Evolutionary conservation across 1,284 basidiomycete genomes (phyloP).

Genomic region (Tremellales sp.): DNA sequence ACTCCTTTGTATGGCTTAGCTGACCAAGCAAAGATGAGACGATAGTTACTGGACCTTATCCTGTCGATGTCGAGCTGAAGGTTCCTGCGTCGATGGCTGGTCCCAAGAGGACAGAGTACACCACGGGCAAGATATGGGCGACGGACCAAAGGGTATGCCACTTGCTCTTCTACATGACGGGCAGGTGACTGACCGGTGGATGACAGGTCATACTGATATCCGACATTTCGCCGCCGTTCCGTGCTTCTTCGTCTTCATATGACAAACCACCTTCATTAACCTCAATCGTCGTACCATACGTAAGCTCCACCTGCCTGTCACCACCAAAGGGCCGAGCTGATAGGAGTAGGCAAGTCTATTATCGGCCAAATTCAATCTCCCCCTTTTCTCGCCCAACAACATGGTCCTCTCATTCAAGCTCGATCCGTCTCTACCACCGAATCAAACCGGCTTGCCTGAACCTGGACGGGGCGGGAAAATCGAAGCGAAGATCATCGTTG

Average conservation of each 20-base stretch:
- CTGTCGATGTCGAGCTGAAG: conserved; percentile 32
- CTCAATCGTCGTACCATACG: conserved; percentile 36
- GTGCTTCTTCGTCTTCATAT: conserved; percentile 7
- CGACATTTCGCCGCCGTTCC: conserved; percentile 10
- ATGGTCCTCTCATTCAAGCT: conserved; percentile 34
- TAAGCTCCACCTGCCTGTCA: conserved; percentile 10
- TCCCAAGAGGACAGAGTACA: conserved; percentile 34
- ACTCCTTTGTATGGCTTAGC: too few relatives aligned
- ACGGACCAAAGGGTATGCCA: conserved; percentile 38
- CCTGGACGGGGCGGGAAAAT: conserved; percentile 30
- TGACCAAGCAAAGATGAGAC: conserved; percentile 22
- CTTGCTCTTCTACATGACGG: not conserved
- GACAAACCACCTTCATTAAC: conserved; percentile 19
- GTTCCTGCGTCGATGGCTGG: conserved; percentile 40
- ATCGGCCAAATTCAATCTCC: conserved; percentile 35
- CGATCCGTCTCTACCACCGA: conserved; percentile 8
- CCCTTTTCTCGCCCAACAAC: conserved; percentile 38
- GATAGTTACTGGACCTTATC: conserved; percentile 24
- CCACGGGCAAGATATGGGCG: conserved; percentile 35
- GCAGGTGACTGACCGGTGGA: not conserved
- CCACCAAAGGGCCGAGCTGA: not conserved
- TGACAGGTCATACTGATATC: conserved; percentile 28
- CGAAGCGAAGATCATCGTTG: conserved; percentile 31
- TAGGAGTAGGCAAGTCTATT: conserved; percentile 15
- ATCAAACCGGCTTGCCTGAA: conserved; percentile 23